Evolutionary conservation across 768 basidiomycete species (phyloP).

Genomic region (Tubosaeta sp.): DNA sequence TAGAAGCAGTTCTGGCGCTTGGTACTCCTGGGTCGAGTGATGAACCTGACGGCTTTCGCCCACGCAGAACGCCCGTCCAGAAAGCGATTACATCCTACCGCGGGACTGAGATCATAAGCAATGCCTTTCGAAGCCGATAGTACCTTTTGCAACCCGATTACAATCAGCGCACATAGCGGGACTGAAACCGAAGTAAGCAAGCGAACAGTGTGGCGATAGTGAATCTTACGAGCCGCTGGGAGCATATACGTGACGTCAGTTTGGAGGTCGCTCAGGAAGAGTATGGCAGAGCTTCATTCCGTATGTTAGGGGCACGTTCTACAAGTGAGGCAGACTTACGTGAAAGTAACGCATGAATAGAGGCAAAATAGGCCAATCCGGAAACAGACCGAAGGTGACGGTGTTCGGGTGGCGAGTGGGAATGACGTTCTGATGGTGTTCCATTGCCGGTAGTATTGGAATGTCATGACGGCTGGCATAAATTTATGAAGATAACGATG

Average conservation of each 20-base stretch:
- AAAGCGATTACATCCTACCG: constrained; percentile 37
- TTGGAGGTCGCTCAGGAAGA: constrained; percentile 31
- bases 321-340: constrained; percentile 29
- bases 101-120: background rate
- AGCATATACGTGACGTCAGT: constrained; percentile 42
- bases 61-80: constrained; percentile 24
- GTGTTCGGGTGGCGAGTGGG: constrained; percentile 36
- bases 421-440: constrained; percentile 36
- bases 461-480: constrained; percentile 37
- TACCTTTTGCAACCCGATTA: constrained; percentile 51
- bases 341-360: constrained; percentile 40
- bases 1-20: constrained; percentile 20
- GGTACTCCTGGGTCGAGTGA: constrained; percentile 16
- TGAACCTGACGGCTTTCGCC: constrained; percentile 7
- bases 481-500: background rate
- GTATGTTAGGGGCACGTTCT: background rate
- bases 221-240: constrained; percentile 44
- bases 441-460: constrained; percentile 42
- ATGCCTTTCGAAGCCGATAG: background rate
- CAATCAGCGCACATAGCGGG: constrained; percentile 43
- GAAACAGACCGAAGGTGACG: constrained; percentile 35
- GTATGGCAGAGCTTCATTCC: constrained; percentile 33
- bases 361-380: constrained; percentile 42
- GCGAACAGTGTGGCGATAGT: background rate
- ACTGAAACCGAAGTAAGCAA: constrained; percentile 32